phyloP scores from a whole-genome alignment of 108 stramenopile genomes.

The Fistulifera pelliculosa region DNA sequence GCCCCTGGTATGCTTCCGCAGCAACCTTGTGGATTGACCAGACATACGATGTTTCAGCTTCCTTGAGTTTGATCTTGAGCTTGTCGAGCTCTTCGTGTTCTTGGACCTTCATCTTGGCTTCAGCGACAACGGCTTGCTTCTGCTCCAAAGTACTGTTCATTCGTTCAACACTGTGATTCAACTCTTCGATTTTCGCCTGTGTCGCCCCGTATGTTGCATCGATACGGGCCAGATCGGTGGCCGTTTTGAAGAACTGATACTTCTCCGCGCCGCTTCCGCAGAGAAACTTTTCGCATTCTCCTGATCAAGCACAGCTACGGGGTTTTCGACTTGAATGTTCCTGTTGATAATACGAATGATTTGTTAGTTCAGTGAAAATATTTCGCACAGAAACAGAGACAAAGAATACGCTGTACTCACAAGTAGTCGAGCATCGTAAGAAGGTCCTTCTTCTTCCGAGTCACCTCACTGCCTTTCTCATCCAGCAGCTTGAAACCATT shows the following conservation, averaged over 20 bases:
- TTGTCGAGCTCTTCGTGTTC: conserved; percentile 64
- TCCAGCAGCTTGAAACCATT: conserved; percentile 75
- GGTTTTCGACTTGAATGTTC: conserved; percentile 94
- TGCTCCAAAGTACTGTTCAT: conserved; percentile 24
- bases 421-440: conserved; percentile 81
- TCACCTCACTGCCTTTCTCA: conserved; percentile 34
- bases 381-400: conserved; percentile 3
- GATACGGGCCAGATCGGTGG: conserved; percentile 86
- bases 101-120: conserved; percentile 55
- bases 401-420: conserved; percentile 8
- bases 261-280: conserved; percentile 87
- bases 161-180: conserved; percentile 25
- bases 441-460: conserved; percentile 71
- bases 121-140: conserved; percentile 26
- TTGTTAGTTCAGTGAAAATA: neutral
- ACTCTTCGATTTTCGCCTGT: conserved; percentile 40
- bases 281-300: conserved; percentile 97
- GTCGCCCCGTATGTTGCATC: conserved; percentile 45
- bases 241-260: conserved; percentile 92
- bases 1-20: conserved; percentile 1
- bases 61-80: conserved; percentile 40
- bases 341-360: conserved; percentile 14
- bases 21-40: conserved; percentile 41
- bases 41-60: conserved; percentile 23
- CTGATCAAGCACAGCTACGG: conserved; percentile 93